Evolutionary conservation across 2,329 filamentous ascomycete genomes (phyloP).

Genomic region (Claviceps digitariae): DNA sequence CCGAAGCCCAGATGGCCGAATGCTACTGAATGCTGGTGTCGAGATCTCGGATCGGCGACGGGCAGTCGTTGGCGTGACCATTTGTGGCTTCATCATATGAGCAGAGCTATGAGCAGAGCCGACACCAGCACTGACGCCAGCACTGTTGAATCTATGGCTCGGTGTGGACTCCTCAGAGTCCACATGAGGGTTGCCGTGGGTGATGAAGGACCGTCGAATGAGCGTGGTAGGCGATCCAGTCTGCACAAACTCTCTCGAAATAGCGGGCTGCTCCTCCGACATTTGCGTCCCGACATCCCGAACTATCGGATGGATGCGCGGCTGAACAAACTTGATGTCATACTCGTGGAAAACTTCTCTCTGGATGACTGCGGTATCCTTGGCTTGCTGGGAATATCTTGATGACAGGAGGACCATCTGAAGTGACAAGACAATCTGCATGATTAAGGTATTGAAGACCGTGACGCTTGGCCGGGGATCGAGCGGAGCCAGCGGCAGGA

Average conservation of each 20-base stretch:
- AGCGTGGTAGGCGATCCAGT: slow-evolving; percentile 43
- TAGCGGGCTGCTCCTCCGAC: slow-evolving; percentile 31
- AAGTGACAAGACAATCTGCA: slow-evolving; percentile 60
- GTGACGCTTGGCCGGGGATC: slow-evolving; percentile 77
- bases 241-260: slow-evolving; percentile 30
- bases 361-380: slow-evolving; percentile 73
- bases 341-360: slow-evolving; percentile 92
- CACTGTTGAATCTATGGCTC: slow-evolving; percentile 10
- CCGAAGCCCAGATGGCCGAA: slow-evolving; percentile 15
- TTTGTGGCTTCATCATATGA: slow-evolving; percentile 22
- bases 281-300: slow-evolving; percentile 69
- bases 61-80: slow-evolving; percentile 9
- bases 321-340: slow-evolving; percentile 89
- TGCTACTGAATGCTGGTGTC: slow-evolving; percentile 15
- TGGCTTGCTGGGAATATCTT: slow-evolving; percentile 70
- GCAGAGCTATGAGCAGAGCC: slow-evolving; percentile 12
- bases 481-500: slow-evolving; percentile 61
- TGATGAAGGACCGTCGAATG: slow-evolving; percentile 64
- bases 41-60: slow-evolving; percentile 19
- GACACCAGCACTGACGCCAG: neutral
- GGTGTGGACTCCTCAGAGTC: slow-evolving; percentile 44
- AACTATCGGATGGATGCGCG: slow-evolving; percentile 69
- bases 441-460: slow-evolving; percentile 66
- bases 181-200: slow-evolving; percentile 69
- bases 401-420: slow-evolving; percentile 64